These are phyloP conservation scores for Clavispora asparagi DNA, from an alignment of 805 yeast species.

Conservation along the genomic window DNA sequence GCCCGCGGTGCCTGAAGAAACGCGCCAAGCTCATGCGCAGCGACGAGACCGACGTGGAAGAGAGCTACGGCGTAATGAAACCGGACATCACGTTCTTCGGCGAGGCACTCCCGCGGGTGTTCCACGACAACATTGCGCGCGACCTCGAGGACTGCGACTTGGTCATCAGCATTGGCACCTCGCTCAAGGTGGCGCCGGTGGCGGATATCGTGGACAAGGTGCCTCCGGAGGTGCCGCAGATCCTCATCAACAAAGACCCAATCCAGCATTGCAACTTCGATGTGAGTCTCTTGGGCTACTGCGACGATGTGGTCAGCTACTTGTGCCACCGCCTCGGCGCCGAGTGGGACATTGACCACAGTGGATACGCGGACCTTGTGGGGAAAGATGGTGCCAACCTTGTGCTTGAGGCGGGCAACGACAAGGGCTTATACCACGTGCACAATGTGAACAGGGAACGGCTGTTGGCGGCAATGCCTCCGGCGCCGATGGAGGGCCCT, in stretches of 20 bases:
- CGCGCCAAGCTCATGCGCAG: constrained; percentile 25
- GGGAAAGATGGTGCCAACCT: constrained; percentile 8
- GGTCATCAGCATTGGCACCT: constrained; percentile 82
- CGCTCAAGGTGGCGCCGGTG: constrained; percentile 89
- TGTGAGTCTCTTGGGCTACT: constrained; percentile 66
- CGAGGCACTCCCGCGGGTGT: constrained; percentile 68
- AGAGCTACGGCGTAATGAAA: constrained; percentile 75
- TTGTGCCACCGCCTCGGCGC: constrained; percentile 33
- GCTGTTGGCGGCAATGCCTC: neutral
- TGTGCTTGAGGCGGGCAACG: constrained; percentile 1
- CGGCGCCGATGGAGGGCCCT: constrained; percentile 6
- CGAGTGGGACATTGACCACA: constrained; percentile 31
- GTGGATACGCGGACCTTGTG: constrained; percentile 15
- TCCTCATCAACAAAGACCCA: constrained; percentile 72
- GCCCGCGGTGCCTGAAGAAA: constrained; percentile 57
- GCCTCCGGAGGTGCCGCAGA: constrained; percentile 72
- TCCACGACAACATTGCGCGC: constrained; percentile 52
- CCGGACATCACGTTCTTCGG: constrained; percentile 94
- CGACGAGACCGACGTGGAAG: constrained; percentile 31
- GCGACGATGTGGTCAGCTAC: constrained; percentile 77
- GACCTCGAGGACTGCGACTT: constrained; percentile 73
- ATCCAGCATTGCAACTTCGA: constrained; percentile 77
- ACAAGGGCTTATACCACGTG: constrained; percentile 5
- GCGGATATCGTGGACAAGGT: constrained; percentile 77
- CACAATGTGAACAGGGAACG: constrained; percentile 5